Base-by-base conservation (phyloP, 163 green algal species). In the Scenedesmus sp. region DNA sequence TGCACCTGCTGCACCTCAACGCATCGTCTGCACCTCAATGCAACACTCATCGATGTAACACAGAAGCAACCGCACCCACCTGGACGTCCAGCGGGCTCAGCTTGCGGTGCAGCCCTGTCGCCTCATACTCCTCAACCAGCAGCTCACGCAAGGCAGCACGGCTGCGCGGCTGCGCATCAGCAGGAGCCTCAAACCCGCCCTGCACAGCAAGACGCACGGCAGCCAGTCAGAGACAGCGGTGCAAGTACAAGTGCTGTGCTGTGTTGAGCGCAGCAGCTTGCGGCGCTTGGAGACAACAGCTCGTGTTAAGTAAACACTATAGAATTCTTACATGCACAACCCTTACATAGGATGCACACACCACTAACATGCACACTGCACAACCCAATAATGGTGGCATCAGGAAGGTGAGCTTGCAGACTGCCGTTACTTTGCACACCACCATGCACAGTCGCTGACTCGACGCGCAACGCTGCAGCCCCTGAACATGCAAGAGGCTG, bases 121-220 rank as follows among this genome's bases (percentile, higher is more conserved):
- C 76, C 83, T 95, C 95, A 73, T 97, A 97, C 92, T 95, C 93
- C 65, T 96, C 92, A 26, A 94, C 26, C 49, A 96, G 94, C 85
- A 92, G 93, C 26, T 95, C 93, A 18, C 93, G 86, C 85, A 96
- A 83, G 0, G 94, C 93, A 56, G 37, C 46, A 51, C 83, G 30
- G 46, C 56, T 33, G 87, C 81, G 7, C 16, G 33, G 68, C 70
- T 76, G 65, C 30, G 65, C 65, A 40, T 76, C 65, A 37, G 30
- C 65, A 76, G 65, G 30, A 37, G 81, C 81, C 51, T 51, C 46
- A 24, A 42, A 12, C 15, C 35, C 9, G 7, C 81, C 35, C 79
- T 79, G 16, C 51, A 35, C 18, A 42, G n/a, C n/a, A n/a, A n/a
- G n/a, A n/a, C n/a, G n/a, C n/a, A n/a, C n/a, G n/a, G n/a, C n/a